phyloP scores from a whole-genome alignment of 2,329 filamentous ascomycete genomes.

The Coleophoma eucalyptorum region DNA sequence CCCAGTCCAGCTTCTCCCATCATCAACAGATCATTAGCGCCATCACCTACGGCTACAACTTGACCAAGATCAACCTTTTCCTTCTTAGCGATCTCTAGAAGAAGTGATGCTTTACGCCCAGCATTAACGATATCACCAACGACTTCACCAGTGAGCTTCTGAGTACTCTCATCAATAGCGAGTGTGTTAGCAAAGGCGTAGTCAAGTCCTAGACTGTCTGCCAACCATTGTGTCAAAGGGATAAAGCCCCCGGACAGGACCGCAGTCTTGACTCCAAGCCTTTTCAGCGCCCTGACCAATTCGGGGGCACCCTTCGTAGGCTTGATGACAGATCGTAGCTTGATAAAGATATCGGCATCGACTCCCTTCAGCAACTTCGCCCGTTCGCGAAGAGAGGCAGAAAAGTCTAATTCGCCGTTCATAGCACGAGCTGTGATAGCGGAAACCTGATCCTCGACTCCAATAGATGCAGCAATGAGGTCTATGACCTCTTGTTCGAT shows the following conservation, averaged over 20 bases:
- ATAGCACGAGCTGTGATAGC: slow-evolving; percentile 91
- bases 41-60: slow-evolving; percentile 73
- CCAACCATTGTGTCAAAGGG: slow-evolving; percentile 84
- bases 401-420: slow-evolving; percentile 93
- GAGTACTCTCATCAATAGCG: slow-evolving; percentile 50
- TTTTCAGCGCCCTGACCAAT: slow-evolving; percentile 70
- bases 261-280: slow-evolving; percentile 79
- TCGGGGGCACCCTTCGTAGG: slow-evolving; percentile 78
- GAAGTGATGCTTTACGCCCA: slow-evolving; percentile 68
- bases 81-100: slow-evolving; percentile 65
- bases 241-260: slow-evolving; percentile 92
- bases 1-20: slow-evolving; percentile 71
- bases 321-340: slow-evolving; percentile 69
- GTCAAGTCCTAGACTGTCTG: slow-evolving; percentile 75
- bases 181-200: slow-evolving; percentile 88
- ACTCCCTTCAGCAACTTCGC: slow-evolving; percentile 80
- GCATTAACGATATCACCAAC: slow-evolving; percentile 71
- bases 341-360: slow-evolving; percentile 72
- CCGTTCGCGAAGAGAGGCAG: slow-evolving; percentile 75
- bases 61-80: slow-evolving; percentile 64
- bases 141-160: slow-evolving; percentile 67
- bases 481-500: slow-evolving; percentile 98
- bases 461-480: slow-evolving; percentile 81
- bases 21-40: slow-evolving; percentile 81
- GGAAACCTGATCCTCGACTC: slow-evolving; percentile 77